These are phyloP conservation scores for Metschnikowia proteae DNA, from an alignment of 805 yeast species.

Conservation along the genomic window DNA sequence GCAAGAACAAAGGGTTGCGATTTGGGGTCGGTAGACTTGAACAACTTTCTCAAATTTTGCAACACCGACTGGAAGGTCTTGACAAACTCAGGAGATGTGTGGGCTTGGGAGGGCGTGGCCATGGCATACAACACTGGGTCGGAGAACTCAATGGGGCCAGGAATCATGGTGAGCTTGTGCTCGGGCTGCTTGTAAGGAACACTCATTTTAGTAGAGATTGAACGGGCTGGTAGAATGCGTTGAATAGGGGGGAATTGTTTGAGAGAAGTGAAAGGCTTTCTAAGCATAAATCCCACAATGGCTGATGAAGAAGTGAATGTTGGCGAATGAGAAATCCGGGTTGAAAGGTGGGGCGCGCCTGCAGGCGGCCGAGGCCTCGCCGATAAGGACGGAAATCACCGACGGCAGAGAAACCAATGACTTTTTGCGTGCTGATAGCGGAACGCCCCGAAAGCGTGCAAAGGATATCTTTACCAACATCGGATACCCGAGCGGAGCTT, in stretches of 20 bases:
- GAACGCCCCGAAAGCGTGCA: too few species aligned
- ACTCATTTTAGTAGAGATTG: constrained; percentile 23
- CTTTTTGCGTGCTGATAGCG: neutral
- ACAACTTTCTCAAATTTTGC: constrained; percentile 64
- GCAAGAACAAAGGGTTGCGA: constrained; percentile 80
- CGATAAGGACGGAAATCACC: neutral
- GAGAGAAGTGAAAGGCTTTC: neutral
- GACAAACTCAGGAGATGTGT: constrained; percentile 82
- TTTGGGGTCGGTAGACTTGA: constrained; percentile 60
- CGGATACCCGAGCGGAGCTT: too few species aligned
- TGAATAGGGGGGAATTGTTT: neutral
- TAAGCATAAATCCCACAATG: neutral
- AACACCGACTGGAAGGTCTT: constrained; percentile 67
- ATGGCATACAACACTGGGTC: constrained; percentile 75
- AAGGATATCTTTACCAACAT: too few species aligned
- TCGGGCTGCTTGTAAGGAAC: constrained; percentile 39
- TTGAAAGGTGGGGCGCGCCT: constrained; percentile 4
- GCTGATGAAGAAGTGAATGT: neutral
- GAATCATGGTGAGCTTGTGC: constrained; percentile 57
- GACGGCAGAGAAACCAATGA: neutral
- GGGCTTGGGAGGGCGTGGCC: constrained; percentile 83
- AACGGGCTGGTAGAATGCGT: neutral
- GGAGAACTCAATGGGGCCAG: constrained; percentile 85
- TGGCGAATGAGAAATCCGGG: neutral
- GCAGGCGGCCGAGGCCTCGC: neutral